These are phyloP conservation scores for Ophiostoma populinum DNA, from an alignment of 2,329 filamentous ascomycete species.

Conservation along the genomic window DNA sequence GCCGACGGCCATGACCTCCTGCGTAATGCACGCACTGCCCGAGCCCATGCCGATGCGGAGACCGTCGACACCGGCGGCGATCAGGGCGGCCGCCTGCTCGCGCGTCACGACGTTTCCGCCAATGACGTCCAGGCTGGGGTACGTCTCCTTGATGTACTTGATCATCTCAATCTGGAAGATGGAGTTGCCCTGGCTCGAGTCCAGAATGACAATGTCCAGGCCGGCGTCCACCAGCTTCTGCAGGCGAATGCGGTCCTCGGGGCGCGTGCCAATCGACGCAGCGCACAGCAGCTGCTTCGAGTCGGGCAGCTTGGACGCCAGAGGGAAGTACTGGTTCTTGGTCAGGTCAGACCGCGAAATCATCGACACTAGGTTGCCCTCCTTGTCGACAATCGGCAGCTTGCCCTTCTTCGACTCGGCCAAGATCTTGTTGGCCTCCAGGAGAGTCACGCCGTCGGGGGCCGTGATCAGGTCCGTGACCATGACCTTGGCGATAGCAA, in stretches of 20 bases:
- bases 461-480: constrained; percentile 92
- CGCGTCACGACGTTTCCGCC: constrained; percentile 97
- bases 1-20: constrained; percentile 98
- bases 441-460: constrained; percentile 60
- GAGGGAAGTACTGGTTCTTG: constrained; percentile 95
- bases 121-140: constrained; percentile 79
- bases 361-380: constrained; percentile 77
- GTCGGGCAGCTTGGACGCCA: constrained; percentile 87
- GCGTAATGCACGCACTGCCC: constrained; percentile 94
- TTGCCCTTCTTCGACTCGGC: constrained; percentile 97
- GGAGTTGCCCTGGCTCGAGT: constrained; percentile 95
- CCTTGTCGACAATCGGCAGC: constrained; percentile 74
- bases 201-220: constrained; percentile 84
- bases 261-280: constrained; percentile 86
- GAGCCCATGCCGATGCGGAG: constrained; percentile 98
- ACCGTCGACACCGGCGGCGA: constrained; percentile 87
- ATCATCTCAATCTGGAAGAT: constrained; percentile 99
- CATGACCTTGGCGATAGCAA: constrained; percentile 80
- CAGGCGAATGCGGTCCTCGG: constrained; percentile 78
- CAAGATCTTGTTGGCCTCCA: constrained; percentile 83
- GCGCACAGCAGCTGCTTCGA: constrained; percentile 96
- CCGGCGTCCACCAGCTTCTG: constrained; percentile 84
- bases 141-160: constrained; percentile 81
- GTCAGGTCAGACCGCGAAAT: constrained; percentile 89
- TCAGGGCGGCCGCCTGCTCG: constrained; percentile 83